Base-by-base conservation (phyloP, 805 yeast genomes). In the Candida khao-thaluensis region DNA sequence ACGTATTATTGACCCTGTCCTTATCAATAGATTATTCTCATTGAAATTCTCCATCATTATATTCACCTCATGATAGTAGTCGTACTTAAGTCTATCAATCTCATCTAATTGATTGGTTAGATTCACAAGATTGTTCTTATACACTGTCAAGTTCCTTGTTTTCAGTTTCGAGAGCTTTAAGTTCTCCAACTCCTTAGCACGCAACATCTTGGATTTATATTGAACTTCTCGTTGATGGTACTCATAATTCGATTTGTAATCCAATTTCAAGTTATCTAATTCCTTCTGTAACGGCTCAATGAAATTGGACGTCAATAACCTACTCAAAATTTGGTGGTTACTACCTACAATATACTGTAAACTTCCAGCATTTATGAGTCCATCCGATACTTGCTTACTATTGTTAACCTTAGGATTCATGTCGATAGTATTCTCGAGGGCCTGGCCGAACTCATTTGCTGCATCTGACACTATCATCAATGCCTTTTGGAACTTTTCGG, bases 91-190 rank as follows among this genome's bases (percentile, higher is more conserved):
- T 27, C 74, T 64, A 54, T 87, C 95, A 44, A 88, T 80, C 34
- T 83, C 89, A 55, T 88, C 95, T 43, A 88, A 71, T 51, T 85
- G 88, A 8, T 72, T 64, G 11, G 95, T 85, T 50, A 88, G 62
- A 44, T 79, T 81, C 42, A 78, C 60, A 41, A 88, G 65, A 47
- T 84, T 82, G 39, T 72, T 72, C 51, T 85, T 76, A 61, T 88
- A 88, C 5, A 76, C 66, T n/a, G 75, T 62, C 38, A 88, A 65
- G 52, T 86, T 82, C 45, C 91, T 72, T 11, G 77, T 74, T 47
- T 76, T 79, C 41, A 72, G 67, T 46, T 76, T 76, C 2, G 88
- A 70, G 30, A 84, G 63, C 45, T 76, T 74, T 30, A 71, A 59
- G 53, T 82, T 82, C 47, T 74, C 79, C 35, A 66, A 60, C 56